Conservation (phyloP, 345 rosid species). For the Lepidium didymum region DNA sequence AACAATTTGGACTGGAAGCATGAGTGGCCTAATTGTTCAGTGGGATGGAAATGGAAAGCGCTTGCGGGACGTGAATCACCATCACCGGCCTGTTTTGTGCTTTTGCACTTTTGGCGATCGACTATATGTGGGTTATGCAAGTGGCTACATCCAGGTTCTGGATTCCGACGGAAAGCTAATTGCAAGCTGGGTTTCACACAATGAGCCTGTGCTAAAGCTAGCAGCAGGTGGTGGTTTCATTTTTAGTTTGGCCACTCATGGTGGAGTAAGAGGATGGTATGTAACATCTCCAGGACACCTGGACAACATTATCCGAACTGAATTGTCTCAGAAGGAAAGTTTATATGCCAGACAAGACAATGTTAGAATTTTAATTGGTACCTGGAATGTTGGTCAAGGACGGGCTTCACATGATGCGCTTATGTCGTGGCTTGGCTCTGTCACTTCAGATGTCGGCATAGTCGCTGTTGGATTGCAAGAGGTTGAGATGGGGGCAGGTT, state of each 20-base stretch:
- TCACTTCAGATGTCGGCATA: constrained; percentile 77
- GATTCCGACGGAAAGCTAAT: constrained; percentile 80
- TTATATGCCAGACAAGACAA: constrained; percentile 48
- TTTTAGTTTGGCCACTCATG: constrained; percentile 87
- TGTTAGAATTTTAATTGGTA: constrained; percentile 64
- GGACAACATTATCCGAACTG: constrained; percentile 57
- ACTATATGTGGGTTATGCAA: constrained; percentile 68
- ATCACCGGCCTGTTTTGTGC: constrained; percentile 56
- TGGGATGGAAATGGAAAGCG: constrained; percentile 85
- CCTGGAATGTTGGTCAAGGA: constrained; percentile 99
- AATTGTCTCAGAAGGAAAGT: constrained; percentile 52
- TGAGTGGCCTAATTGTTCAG: constrained; percentile 59
- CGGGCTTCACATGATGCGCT: constrained; percentile 76
- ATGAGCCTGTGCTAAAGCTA: constrained; percentile 71
- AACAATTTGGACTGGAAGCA: constrained; percentile 72
- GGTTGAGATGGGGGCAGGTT: constrained; percentile 98
- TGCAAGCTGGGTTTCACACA: constrained; percentile 82
- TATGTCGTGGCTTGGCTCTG: constrained; percentile 78
- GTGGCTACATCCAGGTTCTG: constrained; percentile 70
- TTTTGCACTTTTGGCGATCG: constrained; percentile 62
- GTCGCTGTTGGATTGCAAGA: constrained; percentile 91
- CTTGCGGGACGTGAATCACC: constrained; percentile 55
- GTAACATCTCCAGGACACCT: constrained; percentile 82
- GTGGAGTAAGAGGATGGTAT: constrained; percentile 93
- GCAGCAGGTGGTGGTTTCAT: constrained; percentile 61